Conservation (phyloP, 345 rosid species). For the Eucalyptus tenuipes region DNA sequence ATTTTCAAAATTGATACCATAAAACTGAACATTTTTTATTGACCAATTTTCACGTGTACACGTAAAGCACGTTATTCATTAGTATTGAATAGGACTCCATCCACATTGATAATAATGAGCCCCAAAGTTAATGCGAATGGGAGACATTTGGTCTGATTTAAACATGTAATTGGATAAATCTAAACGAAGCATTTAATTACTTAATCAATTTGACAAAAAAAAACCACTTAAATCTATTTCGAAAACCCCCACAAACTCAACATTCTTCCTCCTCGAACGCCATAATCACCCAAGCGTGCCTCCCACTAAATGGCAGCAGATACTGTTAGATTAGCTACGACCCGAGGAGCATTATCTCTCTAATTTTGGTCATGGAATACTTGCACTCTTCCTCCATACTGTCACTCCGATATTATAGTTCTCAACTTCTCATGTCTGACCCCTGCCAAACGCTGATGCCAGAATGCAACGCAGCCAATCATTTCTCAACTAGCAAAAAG, state of each 20-base stretch:
- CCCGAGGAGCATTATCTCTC: not conserved
- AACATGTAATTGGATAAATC: not conserved
- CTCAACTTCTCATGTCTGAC: not conserved
- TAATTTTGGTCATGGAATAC: not conserved
- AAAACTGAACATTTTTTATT: not conserved
- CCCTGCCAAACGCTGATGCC: not conserved
- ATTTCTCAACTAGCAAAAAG: not conserved
- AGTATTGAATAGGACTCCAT: not conserved
- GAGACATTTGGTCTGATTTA: not conserved
- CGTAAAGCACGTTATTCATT: not conserved
- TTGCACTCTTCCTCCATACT: not conserved
- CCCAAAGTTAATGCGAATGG: not conserved
- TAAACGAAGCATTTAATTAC: not conserved
- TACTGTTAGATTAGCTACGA: not conserved
- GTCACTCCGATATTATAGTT: not conserved
- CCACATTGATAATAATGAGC: not conserved
- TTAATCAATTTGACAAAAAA: too few relatives aligned
- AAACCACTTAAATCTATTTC: not conserved
- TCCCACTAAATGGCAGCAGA: not conserved
- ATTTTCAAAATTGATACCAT: not conserved
- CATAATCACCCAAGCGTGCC: not conserved
- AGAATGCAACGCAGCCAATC: not conserved
- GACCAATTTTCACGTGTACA: not conserved
- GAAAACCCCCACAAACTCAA: not conserved
- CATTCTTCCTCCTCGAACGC: not conserved